Evolutionary conservation across 129 eudicot species (phyloP), one percentile per base, ranked within the genome.

Genomic region (Erigeron canadensis): DNA sequence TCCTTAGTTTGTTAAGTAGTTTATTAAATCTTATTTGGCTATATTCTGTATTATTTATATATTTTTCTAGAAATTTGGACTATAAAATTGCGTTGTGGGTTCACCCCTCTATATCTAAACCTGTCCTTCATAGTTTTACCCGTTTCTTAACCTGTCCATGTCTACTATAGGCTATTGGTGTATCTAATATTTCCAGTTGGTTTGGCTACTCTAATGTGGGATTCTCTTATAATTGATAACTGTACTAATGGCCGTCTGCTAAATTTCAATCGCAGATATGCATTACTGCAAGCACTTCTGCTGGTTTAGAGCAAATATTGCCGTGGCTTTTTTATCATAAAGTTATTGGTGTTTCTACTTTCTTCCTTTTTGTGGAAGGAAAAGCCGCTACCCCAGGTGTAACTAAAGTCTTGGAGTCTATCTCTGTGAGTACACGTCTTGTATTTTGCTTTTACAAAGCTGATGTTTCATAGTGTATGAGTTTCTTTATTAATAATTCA

Each of bases 311-410:
- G 69, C 95, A 88, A 76, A 79, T 76, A 73, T 68, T 88, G 63
- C 95, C 95, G 34, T 88, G 91, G 91, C 58, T 85, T n/a, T 88
- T 85, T 37, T 85, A 83, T 74, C 91, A 88, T 72, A 88, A 85
- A 67, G 86, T 88, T 70, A 79, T 79, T 63, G 93, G 93, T 19
- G 82, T 87, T 58, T 45, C 87, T 62, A 79, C 58, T 40, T 84
- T 87, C 70, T 81, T 84, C 74, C 40, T 87, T 19, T 87, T 87
- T 64, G 87, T 87, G 40, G 93, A 87, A 73, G 93, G 93, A 73
- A 87, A 87, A 75, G 93, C 93, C 63, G 89, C 93, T 38, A 61
- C 78, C 23, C 71, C 89, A 10, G 76, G 69, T 48, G 85, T 84
- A 62, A 81, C 93, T 46, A 81, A 71, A 78, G 82, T 87, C 75